phyloP scores from a whole-genome alignment of 805 yeast species.

The Candida ipomoeae region DNA sequence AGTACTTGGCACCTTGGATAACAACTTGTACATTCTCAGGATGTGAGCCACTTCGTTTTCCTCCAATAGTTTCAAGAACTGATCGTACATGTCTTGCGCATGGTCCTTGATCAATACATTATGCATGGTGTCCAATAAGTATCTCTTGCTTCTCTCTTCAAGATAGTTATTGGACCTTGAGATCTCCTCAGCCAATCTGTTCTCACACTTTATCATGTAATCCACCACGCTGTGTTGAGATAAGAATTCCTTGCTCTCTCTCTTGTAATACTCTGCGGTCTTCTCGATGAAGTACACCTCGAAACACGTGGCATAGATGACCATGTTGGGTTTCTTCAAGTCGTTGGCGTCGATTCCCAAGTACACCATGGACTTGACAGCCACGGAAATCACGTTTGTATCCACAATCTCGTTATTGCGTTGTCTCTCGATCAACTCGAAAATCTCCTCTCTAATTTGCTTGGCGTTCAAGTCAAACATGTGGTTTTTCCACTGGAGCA shows the following conservation, averaged over 20 bases:
- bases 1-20: slow-evolving; percentile 75
- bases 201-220: slow-evolving; percentile 82
- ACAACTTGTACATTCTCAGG: slow-evolving; percentile 67
- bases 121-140: slow-evolving; percentile 72
- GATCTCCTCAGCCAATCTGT: slow-evolving; percentile 78
- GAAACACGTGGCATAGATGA: slow-evolving; percentile 75
- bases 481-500: slow-evolving; percentile 81
- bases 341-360: slow-evolving; percentile 91
- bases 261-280: slow-evolving; percentile 61
- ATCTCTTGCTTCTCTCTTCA: slow-evolving; percentile 80
- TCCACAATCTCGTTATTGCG: slow-evolving; percentile 75
- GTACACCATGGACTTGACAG: slow-evolving; percentile 81
- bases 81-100: slow-evolving; percentile 68
- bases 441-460: slow-evolving; percentile 61
- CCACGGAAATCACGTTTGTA: slow-evolving; percentile 59
- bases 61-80: slow-evolving; percentile 70
- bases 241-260: slow-evolving; percentile 66
- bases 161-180: slow-evolving; percentile 71
- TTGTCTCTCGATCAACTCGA: slow-evolving; percentile 71
- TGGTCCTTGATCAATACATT: slow-evolving; percentile 74
- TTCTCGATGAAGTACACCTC: slow-evolving; percentile 72
- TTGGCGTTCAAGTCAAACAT: slow-evolving; percentile 68
- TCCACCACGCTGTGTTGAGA: slow-evolving; percentile 79
- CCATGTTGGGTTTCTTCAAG: slow-evolving; percentile 75
- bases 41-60: slow-evolving; percentile 70